Conservation (phyloP, 192 early-diverging fungal genomes). For the Lunasporangiospora selenospora region DNA sequence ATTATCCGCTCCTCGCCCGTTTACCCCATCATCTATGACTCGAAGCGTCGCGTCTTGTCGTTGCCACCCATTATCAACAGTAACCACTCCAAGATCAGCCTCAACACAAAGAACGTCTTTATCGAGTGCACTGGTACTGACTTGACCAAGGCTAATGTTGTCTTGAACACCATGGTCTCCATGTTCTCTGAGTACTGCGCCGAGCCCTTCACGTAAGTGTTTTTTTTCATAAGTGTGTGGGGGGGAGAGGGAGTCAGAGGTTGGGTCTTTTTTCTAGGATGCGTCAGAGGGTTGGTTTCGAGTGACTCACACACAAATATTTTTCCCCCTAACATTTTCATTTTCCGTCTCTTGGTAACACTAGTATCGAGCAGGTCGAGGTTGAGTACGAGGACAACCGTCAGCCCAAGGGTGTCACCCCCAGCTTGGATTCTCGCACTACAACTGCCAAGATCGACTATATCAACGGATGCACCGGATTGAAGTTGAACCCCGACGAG, state of each 20-base stretch:
- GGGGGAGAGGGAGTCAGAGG: too few relatives aligned
- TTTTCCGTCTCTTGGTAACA: not conserved
- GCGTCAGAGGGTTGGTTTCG: too few relatives aligned
- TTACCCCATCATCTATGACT: constrained; percentile 93
- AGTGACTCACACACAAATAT: too few relatives aligned
- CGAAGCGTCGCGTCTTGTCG: constrained; percentile 84
- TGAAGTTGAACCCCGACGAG: constrained; percentile 68
- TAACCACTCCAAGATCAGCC: constrained; percentile 96
- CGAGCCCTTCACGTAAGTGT: constrained; percentile 85
- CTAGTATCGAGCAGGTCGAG: constrained; percentile 90
- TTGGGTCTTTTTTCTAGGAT: too few relatives aligned
- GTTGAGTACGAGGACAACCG: constrained; percentile 84
- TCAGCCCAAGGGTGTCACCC: constrained; percentile 64
- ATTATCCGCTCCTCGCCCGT: constrained; percentile 92
- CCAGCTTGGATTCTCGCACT: constrained; percentile 71
- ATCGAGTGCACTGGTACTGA: constrained; percentile 99
- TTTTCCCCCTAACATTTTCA: too few relatives aligned
- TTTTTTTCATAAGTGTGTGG: too few relatives aligned
- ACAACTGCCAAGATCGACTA: constrained; percentile 82
- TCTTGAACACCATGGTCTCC: constrained; percentile 91
- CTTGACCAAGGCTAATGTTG: constrained; percentile 91
- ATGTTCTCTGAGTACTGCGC: constrained; percentile 97
- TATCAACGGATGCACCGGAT: constrained; percentile 89
- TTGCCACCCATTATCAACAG: constrained; percentile 99
- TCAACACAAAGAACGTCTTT: constrained; percentile 94